These are phyloP conservation scores for Adenanthera pavonina DNA, from an alignment of 306 rosid species.

Conservation along the genomic window DNA sequence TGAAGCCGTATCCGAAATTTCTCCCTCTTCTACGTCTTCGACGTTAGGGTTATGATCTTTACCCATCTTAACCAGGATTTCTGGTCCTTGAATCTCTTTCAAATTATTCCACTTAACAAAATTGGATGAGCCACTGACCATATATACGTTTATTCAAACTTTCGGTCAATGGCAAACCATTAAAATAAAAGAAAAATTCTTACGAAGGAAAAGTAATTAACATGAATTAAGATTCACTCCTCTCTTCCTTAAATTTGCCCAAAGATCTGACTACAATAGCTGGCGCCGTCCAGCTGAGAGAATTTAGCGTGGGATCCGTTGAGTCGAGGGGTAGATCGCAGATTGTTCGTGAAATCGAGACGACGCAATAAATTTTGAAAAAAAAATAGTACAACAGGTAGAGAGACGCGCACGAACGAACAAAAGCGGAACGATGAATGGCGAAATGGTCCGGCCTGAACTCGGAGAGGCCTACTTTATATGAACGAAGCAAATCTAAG, in stretches of 20 bases:
- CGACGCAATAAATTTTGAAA: not conserved
- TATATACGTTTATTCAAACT: slow-evolving; percentile 45
- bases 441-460: slow-evolving; percentile 23
- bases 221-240: slow-evolving; percentile 35
- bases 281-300: slow-evolving; percentile 1
- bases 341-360: slow-evolving; percentile 16
- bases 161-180: not conserved
- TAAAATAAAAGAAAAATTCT: not conserved
- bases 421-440: not conserved
- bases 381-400: not conserved
- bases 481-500: slow-evolving; percentile 53
- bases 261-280: slow-evolving; percentile 32
- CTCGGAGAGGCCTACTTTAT: not conserved
- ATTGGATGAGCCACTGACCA: slow-evolving; percentile 63
- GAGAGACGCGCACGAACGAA: not conserved
- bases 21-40: slow-evolving; percentile 93
- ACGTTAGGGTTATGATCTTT: slow-evolving; percentile 51
- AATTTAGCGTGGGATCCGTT: slow-evolving; percentile 39
- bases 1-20: slow-evolving; percentile 88
- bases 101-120: slow-evolving; percentile 41
- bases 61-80: slow-evolving; percentile 57
- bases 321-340: slow-evolving; percentile 4
- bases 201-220: not conserved
- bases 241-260: slow-evolving; percentile 1
- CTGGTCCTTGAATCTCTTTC: slow-evolving; percentile 42